Conservation (phyloP, 2,329 filamentous ascomycete species). For the Teratosphaeria nubilosa region DNA sequence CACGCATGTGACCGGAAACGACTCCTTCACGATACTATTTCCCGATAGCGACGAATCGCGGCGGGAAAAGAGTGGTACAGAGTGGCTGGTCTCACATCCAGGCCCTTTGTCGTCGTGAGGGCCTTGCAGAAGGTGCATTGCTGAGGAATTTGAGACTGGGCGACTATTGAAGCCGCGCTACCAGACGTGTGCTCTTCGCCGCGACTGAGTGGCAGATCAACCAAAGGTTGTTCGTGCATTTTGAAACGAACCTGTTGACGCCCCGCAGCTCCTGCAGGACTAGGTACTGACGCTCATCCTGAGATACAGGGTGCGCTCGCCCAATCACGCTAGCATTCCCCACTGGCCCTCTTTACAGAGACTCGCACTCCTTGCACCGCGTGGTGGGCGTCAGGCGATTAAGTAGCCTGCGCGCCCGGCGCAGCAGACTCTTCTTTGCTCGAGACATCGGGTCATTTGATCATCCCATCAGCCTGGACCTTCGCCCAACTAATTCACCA, state of each 20-base stretch:
- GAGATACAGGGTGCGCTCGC: not conserved
- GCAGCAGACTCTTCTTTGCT: not conserved
- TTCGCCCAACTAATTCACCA: not conserved
- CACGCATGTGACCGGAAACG: not conserved
- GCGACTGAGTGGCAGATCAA: constrained; percentile 4
- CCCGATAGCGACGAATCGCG: not conserved
- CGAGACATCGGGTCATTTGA: constrained; percentile 1
- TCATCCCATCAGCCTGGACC: not conserved
- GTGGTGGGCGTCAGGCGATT: not conserved
- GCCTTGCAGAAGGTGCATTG: not conserved
- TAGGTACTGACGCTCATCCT: not conserved
- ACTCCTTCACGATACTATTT: not conserved
- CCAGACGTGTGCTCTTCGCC: constrained; percentile 6
- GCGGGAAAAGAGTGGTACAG: constrained; percentile 1
- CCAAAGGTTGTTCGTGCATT: constrained; percentile 1
- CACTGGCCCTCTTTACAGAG: not conserved
- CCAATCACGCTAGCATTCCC: constrained; percentile 1
- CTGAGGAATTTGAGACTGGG: not conserved
- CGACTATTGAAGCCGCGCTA: constrained; percentile 1
- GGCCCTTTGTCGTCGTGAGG: not conserved
- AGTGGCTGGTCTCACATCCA: constrained; percentile 1
- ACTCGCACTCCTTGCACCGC: not conserved
- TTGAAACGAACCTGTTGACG: constrained; percentile 6
- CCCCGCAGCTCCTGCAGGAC: constrained; percentile 7
- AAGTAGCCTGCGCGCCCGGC: constrained; percentile 1